Conservation (phyloP, 2,329 filamentous ascomycete species). For the Aspergillus transmontanensis region DNA sequence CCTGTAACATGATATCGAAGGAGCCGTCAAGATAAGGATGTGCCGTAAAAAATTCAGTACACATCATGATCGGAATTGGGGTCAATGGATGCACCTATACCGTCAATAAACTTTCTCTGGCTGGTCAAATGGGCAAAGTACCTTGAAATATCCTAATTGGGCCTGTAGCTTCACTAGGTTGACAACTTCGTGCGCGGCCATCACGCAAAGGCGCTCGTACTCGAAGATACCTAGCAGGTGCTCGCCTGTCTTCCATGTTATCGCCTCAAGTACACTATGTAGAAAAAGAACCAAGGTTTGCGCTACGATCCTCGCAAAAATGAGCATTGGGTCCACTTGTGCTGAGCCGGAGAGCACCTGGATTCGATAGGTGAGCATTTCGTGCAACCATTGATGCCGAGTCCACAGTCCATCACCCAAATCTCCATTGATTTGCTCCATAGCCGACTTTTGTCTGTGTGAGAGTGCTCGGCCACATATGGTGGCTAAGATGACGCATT, state of each 20-base stretch:
- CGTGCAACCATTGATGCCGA: slow-evolving; percentile 22
- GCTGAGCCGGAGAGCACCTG: slow-evolving; percentile 13
- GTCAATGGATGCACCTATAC: slow-evolving; percentile 24
- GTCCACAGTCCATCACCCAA: slow-evolving; percentile 19
- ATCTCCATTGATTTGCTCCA: slow-evolving; percentile 17
- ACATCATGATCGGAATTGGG: slow-evolving; percentile 24
- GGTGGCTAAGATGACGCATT: slow-evolving; percentile 38
- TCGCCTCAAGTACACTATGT: slow-evolving; percentile 22
- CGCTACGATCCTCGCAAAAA: slow-evolving; percentile 22
- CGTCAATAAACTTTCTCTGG: neutral
- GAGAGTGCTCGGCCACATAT: slow-evolving; percentile 22
- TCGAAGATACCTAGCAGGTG: slow-evolving; percentile 22
- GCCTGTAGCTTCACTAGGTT: slow-evolving; percentile 21
- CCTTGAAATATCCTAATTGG: slow-evolving; percentile 24
- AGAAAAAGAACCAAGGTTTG: slow-evolving; percentile 23
- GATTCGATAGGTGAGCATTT: slow-evolving; percentile 19
- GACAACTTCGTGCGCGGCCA: slow-evolving; percentile 24
- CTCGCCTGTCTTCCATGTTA: slow-evolving; percentile 23
- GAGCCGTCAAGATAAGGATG: slow-evolving; percentile 21
- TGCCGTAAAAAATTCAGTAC: slow-evolving; percentile 21
- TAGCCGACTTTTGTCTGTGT: slow-evolving; percentile 18
- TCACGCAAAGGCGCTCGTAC: slow-evolving; percentile 20
- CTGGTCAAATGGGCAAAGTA: neutral
- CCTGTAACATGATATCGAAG: slow-evolving; percentile 22
- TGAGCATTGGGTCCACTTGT: slow-evolving; percentile 21